Evolutionary conservation across 108 stramenopile species (phyloP).

Genomic region (Aurantiochytrium sp.): DNA sequence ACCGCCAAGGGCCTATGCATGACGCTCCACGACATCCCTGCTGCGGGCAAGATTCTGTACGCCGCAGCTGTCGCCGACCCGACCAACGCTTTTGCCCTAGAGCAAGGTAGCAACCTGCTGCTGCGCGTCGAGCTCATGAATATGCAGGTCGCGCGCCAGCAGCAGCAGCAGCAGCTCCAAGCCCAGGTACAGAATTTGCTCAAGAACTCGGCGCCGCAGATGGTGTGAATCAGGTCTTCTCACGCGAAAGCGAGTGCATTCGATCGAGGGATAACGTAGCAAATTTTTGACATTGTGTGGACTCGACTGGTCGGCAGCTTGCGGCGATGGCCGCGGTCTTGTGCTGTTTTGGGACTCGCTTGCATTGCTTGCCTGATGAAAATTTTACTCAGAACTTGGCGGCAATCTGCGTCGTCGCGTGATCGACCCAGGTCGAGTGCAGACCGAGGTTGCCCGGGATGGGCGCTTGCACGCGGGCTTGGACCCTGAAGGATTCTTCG

Average conservation of each 20-base stretch:
- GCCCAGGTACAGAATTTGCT: neutral
- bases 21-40: neutral
- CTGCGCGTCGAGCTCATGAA: neutral
- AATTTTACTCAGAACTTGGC: neutral
- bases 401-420: neutral
- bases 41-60: neutral
- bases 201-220: neutral
- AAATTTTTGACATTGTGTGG: too few species aligned
- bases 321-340: too few species aligned
- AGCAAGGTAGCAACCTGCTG: constrained; percentile 22
- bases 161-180: neutral
- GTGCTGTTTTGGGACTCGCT: too few species aligned
- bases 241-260: too few species aligned
- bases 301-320: too few species aligned
- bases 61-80: neutral
- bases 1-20: neutral
- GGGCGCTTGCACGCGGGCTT: neutral
- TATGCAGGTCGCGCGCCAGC: neutral
- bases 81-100: neutral
- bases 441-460: neutral
- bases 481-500: neutral
- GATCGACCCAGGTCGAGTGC: constrained; percentile 11
- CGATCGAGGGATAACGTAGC: too few species aligned
- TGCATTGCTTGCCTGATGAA: too few species aligned
- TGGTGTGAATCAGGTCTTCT: too few species aligned